Base-by-base conservation (phyloP, 2,329 filamentous ascomycete species). In the Fusarium annulatum region DNA sequence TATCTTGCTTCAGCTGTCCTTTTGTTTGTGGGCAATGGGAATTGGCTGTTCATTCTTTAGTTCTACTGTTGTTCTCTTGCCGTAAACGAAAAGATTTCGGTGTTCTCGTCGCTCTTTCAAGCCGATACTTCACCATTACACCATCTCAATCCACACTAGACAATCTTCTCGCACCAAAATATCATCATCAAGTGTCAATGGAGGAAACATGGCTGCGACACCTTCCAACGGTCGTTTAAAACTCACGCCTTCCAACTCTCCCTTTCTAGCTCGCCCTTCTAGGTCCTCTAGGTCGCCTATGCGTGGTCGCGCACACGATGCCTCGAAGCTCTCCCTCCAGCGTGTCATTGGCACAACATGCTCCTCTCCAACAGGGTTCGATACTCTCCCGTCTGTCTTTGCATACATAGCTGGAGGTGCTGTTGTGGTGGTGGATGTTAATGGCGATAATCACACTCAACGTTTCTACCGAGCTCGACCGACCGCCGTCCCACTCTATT, bases 291-390 rank as follows among this genome's bases (percentile, higher is more conserved):
- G 92, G 79, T 92, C 93, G 56, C 90, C 92, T 36, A 80, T 86
- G 68, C 88, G 89, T 55, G 83, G 84, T 51, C 86, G 87, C 51
- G 75, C 81, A 18, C 84, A 85, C 67, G 88, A 91, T 66, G 86
- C 88, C 33, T 86, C 89, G 28, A 88, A 88, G 45, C 87, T 98
- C 49, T 92, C 92, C 43, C 86, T 98, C 70, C 92, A 92, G 81
- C 91, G 94, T 72, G 94, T 98, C 64, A 93, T 98, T 78, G 96
- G 96, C 52, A 97, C 95, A 30, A 98, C 96, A 12, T 96, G 94
- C 72, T 90, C 87, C 75, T 93, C 93, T 9, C 92, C 94, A 45
- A 95, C 93, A 80, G 94, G 94, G 71, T 97, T 99, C 82, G 95
- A 97, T 80, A 91, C 90, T 72, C 90, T 96, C 68, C 86, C 92